Evolutionary conservation across 345 rosid species (phyloP).

Genomic region (Camelina laxa): DNA sequence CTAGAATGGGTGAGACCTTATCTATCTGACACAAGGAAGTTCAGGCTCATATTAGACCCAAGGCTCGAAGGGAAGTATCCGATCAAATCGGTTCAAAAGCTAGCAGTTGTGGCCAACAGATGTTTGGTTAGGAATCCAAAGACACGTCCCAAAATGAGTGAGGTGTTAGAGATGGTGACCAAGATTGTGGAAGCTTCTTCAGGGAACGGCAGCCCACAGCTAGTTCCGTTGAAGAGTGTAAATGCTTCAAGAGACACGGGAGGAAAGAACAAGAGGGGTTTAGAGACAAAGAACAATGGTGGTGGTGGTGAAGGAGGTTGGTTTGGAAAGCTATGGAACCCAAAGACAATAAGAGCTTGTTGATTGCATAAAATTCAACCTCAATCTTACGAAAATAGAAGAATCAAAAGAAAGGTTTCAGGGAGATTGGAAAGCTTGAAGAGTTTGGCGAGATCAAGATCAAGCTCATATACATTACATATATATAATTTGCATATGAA

Average conservation of each 20-base stretch:
- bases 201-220: conserved; percentile 45
- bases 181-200: conserved; percentile 54
- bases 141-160: conserved; percentile 89
- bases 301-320: conserved; percentile 49
- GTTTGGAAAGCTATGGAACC: conserved; percentile 52
- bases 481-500: conserved; percentile 7
- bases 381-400: background rate
- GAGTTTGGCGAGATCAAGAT: conserved; percentile 6
- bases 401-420: conserved; percentile 10
- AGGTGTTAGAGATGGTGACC: conserved; percentile 75
- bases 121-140: conserved; percentile 77
- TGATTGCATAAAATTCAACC: conserved; percentile 38
- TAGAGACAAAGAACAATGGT: conserved; percentile 44
- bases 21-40: conserved; percentile 62
- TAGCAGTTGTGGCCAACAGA: conserved; percentile 69
- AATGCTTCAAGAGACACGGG: conserved; percentile 34
- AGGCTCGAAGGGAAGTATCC: conserved; percentile 63
- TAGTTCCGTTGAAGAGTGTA: conserved; percentile 49
- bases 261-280: conserved; percentile 46
- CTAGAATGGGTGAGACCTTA: conserved; percentile 86
- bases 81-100: conserved; percentile 61
- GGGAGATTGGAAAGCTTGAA: conserved; percentile 23
- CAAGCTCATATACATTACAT: background rate
- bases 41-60: conserved; percentile 65
- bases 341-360: conserved; percentile 54